Conservation (phyloP, 1,284 basidiomycete genomes). For the Moesziomyces sp. region DNA sequence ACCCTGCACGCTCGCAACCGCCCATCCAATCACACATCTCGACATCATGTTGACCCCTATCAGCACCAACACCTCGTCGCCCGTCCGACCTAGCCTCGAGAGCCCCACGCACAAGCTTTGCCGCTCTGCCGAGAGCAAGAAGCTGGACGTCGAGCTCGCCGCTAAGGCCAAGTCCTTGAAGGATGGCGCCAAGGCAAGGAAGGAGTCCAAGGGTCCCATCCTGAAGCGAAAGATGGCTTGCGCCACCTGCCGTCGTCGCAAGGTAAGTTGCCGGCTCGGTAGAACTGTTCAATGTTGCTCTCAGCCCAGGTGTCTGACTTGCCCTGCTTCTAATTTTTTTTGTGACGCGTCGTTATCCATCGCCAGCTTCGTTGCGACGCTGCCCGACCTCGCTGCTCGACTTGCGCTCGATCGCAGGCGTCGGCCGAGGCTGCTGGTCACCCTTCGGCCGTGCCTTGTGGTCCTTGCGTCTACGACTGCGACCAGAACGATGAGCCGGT, state of each 20-base stretch:
- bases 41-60: slow-evolving; percentile 46
- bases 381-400: slow-evolving; percentile 51
- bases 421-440: slow-evolving; percentile 52
- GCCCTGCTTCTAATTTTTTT: slow-evolving; percentile 5
- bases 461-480: slow-evolving; percentile 44
- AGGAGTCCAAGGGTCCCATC: slow-evolving; percentile 50
- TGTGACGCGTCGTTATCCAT: slow-evolving; percentile 18
- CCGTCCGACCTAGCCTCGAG: slow-evolving; percentile 29
- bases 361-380: slow-evolving; percentile 51
- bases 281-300: background rate
- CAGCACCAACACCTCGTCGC: slow-evolving; percentile 44
- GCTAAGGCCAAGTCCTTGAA: slow-evolving; percentile 47
- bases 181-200: slow-evolving; percentile 41
- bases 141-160: slow-evolving; percentile 46
- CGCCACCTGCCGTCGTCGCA: slow-evolving; percentile 49
- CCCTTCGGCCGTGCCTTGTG: slow-evolving; percentile 47
- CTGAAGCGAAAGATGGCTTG: slow-evolving; percentile 55
- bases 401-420: slow-evolving; percentile 50
- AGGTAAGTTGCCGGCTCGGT: slow-evolving; percentile 20
- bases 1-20: background rate
- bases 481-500: slow-evolving; percentile 43
- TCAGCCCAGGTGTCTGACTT: slow-evolving; percentile 1
- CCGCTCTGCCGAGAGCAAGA: slow-evolving; percentile 41
- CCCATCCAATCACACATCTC: background rate
- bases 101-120: slow-evolving; percentile 48